phyloP scores from a whole-genome alignment of 306 rosid species.

The Boehmeria nivea region DNA sequence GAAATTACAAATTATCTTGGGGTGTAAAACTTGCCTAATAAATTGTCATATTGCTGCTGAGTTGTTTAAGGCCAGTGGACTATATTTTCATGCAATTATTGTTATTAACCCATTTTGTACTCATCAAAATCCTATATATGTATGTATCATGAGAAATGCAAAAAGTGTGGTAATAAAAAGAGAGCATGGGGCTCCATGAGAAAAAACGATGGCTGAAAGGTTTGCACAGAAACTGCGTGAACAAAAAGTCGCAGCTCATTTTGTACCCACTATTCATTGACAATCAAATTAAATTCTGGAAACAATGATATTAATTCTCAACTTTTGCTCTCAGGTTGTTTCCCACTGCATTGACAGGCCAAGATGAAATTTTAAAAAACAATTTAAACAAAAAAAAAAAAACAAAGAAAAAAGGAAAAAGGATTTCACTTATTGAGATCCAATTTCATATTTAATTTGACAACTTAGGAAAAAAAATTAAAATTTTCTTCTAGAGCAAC shows the following conservation, averaged over 20 bases:
- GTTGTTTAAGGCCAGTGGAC: no score
- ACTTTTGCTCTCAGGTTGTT: slow-evolving; percentile 43
- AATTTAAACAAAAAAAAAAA: slow-evolving; percentile 8
- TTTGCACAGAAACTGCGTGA: slow-evolving; percentile 32
- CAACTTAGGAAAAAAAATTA: slow-evolving; percentile 23
- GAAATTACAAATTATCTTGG: no score
- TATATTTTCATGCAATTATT: neutral
- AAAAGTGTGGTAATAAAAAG: slow-evolving; percentile 21
- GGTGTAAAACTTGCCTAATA: no score
- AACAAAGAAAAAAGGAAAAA: slow-evolving; percentile 12
- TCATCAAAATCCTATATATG: neutral
- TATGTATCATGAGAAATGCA: no score
- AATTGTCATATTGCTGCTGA: no score
- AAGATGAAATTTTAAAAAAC: neutral
- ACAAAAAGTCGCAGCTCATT: slow-evolving; percentile 28
- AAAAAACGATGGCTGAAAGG: slow-evolving; percentile 30
- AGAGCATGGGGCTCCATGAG: slow-evolving; percentile 38
- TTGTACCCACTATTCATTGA: slow-evolving; percentile 37
- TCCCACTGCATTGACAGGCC: slow-evolving; percentile 53
- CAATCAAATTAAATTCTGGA: slow-evolving; percentile 38
- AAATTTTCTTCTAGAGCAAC: slow-evolving; percentile 19
- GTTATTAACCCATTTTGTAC: neutral
- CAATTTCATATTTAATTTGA: slow-evolving; percentile 36
- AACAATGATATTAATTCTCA: slow-evolving; percentile 32
- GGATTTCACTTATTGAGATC: slow-evolving; percentile 33